A percentile compares a stretch with the other conserved stretches of the same genome.
phyloP scores from a whole-genome alignment of 2,329 filamentous ascomycete species.

The Sporothrix mexicana region DNA sequence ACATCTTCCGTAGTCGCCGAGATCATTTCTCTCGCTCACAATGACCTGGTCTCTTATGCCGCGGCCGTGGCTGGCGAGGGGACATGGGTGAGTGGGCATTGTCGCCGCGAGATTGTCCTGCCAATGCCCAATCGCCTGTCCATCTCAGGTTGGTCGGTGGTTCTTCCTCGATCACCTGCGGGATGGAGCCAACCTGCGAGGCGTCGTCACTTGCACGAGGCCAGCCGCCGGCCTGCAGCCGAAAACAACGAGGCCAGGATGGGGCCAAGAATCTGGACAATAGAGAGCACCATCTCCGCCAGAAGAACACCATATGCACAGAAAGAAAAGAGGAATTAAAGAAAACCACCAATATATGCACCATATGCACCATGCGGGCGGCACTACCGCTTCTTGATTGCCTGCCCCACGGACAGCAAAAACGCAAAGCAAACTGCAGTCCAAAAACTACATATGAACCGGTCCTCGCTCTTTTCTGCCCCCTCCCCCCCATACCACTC shows the following conservation, averaged over 20 bases:
- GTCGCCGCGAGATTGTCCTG: slow-evolving; percentile 14
- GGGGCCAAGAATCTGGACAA: background rate
- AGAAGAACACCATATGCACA: background rate
- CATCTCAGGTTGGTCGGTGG: background rate
- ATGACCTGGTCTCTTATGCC: slow-evolving; percentile 13
- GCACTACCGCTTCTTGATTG: slow-evolving; percentile 19
- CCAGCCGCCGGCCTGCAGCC: slow-evolving; percentile 28
- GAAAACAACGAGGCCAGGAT: background rate
- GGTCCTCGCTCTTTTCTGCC: slow-evolving; percentile 29
- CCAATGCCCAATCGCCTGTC: slow-evolving; percentile 17
- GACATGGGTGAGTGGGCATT: slow-evolving; percentile 2
- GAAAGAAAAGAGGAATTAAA: background rate
- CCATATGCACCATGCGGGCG: background rate
- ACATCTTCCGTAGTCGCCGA: slow-evolving; percentile 9
- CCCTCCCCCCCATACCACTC: slow-evolving; percentile 33
- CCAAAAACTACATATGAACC: slow-evolving; percentile 29
- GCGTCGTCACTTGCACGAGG: slow-evolving; percentile 24
- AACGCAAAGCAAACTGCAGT: background rate
- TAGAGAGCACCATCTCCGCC: background rate
- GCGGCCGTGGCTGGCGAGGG: slow-evolving; percentile 14
- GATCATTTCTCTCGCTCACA: background rate
- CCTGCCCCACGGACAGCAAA: background rate
- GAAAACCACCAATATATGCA: slow-evolving; percentile 1
- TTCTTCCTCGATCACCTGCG: background rate
- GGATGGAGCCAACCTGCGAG: slow-evolving; percentile 10